These are phyloP conservation scores for Serendipita indica DNA, from an alignment of 768 basidiomycete species.

Conservation along the genomic window DNA sequence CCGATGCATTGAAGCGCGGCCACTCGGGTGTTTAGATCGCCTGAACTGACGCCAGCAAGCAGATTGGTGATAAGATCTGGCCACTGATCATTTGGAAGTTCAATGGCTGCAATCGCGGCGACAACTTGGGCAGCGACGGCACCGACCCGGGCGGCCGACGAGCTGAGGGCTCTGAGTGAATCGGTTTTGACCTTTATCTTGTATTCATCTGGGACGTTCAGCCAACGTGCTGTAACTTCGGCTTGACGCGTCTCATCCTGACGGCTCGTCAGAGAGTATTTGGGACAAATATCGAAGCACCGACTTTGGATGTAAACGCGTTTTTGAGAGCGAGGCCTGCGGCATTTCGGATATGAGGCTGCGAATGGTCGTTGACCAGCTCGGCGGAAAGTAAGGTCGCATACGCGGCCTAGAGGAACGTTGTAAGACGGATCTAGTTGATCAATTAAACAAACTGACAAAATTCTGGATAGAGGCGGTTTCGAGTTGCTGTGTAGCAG, in stretches of 20 bases:
- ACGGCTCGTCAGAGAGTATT: conserved; percentile 13
- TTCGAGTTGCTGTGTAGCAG: conserved; percentile 83
- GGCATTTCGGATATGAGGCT: conserved; percentile 75
- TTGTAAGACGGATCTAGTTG: neutral
- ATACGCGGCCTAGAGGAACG: conserved; percentile 60
- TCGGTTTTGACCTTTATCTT: conserved; percentile 79
- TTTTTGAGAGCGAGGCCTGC: conserved; percentile 97
- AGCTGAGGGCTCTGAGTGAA: conserved; percentile 67
- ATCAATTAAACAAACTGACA: conserved; percentile 35
- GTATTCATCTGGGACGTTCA: conserved; percentile 49
- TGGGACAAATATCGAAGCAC: conserved; percentile 20
- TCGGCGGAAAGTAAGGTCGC: conserved; percentile 80
- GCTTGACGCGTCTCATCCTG: conserved; percentile 64
- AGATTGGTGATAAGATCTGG: conserved; percentile 76
- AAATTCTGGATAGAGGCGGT: conserved; percentile 76
- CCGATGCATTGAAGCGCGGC: conserved; percentile 91
- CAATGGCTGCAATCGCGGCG: conserved; percentile 84
- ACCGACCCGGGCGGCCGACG: conserved; percentile 55
- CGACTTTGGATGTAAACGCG: conserved; percentile 74
- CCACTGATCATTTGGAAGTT: conserved; percentile 82
- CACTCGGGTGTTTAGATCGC: conserved; percentile 53
- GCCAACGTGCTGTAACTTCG: conserved; percentile 69
- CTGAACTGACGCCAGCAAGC: conserved; percentile 72
- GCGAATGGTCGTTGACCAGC: conserved; percentile 58
- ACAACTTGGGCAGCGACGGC: conserved; percentile 86